These are phyloP conservation scores for Maudiozyma humilis DNA, from an alignment of 1,139 yeast genomes.

Conservation along the genomic window DNA sequence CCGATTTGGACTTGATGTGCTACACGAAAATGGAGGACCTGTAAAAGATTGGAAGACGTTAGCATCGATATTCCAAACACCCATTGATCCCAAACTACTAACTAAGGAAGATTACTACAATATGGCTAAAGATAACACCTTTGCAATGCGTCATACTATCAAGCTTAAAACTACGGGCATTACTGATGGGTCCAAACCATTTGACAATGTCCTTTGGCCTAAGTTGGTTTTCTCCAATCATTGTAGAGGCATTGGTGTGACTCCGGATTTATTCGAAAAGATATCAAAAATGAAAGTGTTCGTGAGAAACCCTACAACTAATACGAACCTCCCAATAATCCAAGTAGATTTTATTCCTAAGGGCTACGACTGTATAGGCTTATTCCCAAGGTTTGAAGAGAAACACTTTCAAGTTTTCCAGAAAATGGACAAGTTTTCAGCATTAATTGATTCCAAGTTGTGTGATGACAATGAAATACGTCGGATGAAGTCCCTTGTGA, in stretches of 20 bases:
- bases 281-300: background rate
- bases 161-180: slow-evolving; percentile 7
- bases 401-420: slow-evolving; percentile 12
- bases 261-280: slow-evolving; percentile 3
- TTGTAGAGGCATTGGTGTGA: slow-evolving; percentile 19
- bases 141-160: slow-evolving; percentile 10
- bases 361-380: slow-evolving; percentile 17
- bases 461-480: background rate
- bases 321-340: slow-evolving; percentile 10
- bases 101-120: background rate
- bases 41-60: slow-evolving; percentile 1
- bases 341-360: slow-evolving; percentile 11
- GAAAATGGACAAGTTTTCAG: slow-evolving; percentile 10
- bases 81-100: background rate
- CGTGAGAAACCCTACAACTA: slow-evolving; percentile 13
- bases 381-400: slow-evolving; percentile 17
- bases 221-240: slow-evolving; percentile 12
- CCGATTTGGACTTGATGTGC: background rate
- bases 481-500: no score
- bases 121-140: background rate
- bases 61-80: slow-evolving; percentile 1
- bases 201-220: slow-evolving; percentile 17
- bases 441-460: slow-evolving; percentile 8
- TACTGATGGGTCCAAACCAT: background rate
- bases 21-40: background rate